These are phyloP conservation scores for Aspergillus spinulosporus DNA, from an alignment of 2,329 filamentous ascomycete genomes.

Conservation along the genomic window DNA sequence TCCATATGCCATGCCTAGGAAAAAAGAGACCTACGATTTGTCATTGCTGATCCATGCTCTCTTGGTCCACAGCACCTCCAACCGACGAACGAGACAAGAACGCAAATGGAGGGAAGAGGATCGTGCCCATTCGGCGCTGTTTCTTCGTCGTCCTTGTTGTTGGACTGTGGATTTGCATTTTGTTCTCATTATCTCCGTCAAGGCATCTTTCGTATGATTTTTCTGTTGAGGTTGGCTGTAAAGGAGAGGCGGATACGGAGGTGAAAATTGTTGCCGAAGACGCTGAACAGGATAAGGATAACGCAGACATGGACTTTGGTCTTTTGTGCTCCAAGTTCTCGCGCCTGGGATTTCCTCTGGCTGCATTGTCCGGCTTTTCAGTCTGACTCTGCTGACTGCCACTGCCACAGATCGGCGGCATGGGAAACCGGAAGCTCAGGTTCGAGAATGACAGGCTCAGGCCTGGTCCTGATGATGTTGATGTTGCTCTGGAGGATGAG, in stretches of 20 bases:
- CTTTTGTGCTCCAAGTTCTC: neutral
- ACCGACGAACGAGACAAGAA: neutral
- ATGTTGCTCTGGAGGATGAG: neutral
- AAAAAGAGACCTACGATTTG: slow-evolving; percentile 21
- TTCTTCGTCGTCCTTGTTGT: slow-evolving; percentile 8
- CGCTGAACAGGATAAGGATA: neutral
- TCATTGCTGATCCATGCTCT: neutral
- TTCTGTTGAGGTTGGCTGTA: neutral
- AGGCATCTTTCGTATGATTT: neutral
- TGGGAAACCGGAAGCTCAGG: slow-evolving; percentile 9
- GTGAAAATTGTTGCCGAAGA: neutral
- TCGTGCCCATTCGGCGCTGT: slow-evolving; percentile 19
- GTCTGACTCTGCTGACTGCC: neutral
- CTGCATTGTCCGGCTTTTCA: neutral
- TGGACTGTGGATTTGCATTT: no score
- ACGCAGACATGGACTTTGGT: slow-evolving; percentile 6
- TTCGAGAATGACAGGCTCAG: slow-evolving; percentile 9
- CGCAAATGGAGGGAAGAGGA: slow-evolving; percentile 14
- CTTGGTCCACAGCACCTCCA: no score
- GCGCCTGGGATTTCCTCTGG: neutral
- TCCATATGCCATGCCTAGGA: slow-evolving; percentile 23
- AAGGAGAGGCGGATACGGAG: neutral
- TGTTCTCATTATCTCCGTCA: neutral
- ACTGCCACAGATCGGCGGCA: slow-evolving; percentile 2
- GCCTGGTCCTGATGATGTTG: slow-evolving; percentile 9